Percentiles rank a stretch among this genome's conserved stretches.
phyloP scores from a whole-genome alignment of 257 asterid species.

The Jacaranda mimosifolia region DNA sequence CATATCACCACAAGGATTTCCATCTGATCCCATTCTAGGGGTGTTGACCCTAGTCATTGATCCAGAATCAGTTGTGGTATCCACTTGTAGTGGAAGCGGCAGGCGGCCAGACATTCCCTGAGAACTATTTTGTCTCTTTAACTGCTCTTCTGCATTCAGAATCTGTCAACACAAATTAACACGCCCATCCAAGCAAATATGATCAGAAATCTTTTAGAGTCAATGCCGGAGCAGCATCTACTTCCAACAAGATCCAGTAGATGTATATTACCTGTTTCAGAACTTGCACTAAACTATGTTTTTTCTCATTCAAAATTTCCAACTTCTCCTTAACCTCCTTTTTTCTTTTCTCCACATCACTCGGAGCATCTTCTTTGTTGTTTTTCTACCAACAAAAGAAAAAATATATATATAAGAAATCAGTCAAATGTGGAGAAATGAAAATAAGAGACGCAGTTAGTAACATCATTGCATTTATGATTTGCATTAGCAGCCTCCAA shows the following conservation, averaged over 20 bases:
- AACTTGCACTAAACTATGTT: constrained; percentile 84
- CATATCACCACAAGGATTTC: constrained; percentile 59
- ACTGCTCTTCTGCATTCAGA: constrained; percentile 85
- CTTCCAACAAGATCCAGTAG: constrained; percentile 16
- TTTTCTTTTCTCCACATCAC: constrained; percentile 65
- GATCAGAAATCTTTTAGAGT: neutral
- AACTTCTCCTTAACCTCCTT: constrained; percentile 83
- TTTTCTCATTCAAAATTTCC: constrained; percentile 73
- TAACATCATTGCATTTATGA: constrained; percentile 20
- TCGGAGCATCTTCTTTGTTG: constrained; percentile 51
- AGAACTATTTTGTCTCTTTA: constrained; percentile 62
- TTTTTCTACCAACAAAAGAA: constrained; percentile 49
- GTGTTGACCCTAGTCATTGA: constrained; percentile 77
- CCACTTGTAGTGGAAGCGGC: constrained; percentile 76
- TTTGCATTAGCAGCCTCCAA: neutral
- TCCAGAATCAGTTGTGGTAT: constrained; percentile 78
- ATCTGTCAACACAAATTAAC: constrained; percentile 56
- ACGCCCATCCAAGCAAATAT: constrained; percentile 10
- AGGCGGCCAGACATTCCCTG: constrained; percentile 66
- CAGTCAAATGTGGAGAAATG: neutral
- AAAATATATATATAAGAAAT: constrained; percentile 22
- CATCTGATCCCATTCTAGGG: constrained; percentile 80
- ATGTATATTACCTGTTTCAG: constrained; percentile 72
- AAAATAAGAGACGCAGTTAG: neutral
- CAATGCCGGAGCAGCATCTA: constrained; percentile 14